Evolutionary conservation across 139 green algal species (phyloP), one percentile per base, ranked within the genome.

Genomic region (Chlamydomonas sphaeroides): DNA sequence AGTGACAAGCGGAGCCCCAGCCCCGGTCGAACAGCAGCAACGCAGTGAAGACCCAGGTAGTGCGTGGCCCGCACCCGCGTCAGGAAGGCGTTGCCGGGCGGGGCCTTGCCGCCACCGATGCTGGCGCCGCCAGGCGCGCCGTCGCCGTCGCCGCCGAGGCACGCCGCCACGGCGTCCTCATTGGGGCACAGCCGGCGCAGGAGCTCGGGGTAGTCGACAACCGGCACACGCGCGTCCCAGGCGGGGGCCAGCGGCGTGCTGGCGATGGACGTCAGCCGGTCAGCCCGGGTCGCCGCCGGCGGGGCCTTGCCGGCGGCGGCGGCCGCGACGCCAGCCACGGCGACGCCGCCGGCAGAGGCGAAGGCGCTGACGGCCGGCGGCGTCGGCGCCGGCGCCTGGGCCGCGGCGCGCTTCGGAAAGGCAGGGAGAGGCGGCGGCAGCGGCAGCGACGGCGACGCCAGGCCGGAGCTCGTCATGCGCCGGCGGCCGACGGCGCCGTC

Each of bases 171-270:
- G 67, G 71, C 61, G 18, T 66, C 66, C 67, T 79, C 45, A 59
- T 84, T 83, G 28, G 79, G 74, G 59, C 74, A 81, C 26, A 81
- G 32, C 5, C 59, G 41, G 14, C n/a, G 61, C n/a, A 81, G 59
- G 32, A 81, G 59, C 74, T 81, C 74, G 26, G 20, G 41, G 32
- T 81, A 81, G 74, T 35, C 56, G 56, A 25, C 25, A 25, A 6
- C 6, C 25, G 57, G 7, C 6, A 59, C 30, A 15, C 57, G 18
- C 1, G 73, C 38, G 30, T 80, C 73, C 36, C 36, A 80, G 28
- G 15, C 10, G 3, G 59, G 59, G 0, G 74, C 49, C 59, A 17
- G 53, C 8, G 61, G 59, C 21, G 41, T 63, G 39, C 59, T 70
- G n/a, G 0, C 8, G 18, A 71, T 48, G 59, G 38, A 3, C 5